Conservation (phyloP, 108 stramenopile genomes). For the Cyclotella sp. region DNA sequence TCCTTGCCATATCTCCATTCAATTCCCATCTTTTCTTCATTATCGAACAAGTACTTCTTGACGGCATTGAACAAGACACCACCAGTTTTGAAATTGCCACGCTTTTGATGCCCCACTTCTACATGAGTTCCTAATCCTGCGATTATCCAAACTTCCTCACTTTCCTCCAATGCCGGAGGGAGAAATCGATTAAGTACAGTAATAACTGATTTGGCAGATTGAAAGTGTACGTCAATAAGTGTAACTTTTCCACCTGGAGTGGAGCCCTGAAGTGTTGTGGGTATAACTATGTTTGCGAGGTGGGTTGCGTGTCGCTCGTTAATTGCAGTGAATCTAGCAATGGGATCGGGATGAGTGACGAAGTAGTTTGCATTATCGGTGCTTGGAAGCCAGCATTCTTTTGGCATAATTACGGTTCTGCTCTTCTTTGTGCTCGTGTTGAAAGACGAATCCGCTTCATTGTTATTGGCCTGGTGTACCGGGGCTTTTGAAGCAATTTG, state of each 20-base stretch:
- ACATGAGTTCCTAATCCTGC: conserved; percentile 51
- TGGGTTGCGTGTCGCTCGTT: conserved; percentile 48
- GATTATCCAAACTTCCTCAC: conserved; percentile 51
- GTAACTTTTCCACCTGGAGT: conserved; percentile 36
- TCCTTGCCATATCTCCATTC: conserved; percentile 50
- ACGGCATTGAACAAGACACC: conserved; percentile 56
- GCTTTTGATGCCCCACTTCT: conserved; percentile 45
- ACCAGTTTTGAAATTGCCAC: conserved; percentile 26
- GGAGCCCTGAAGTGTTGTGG: conserved; percentile 33
- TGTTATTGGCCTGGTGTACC: conserved; percentile 3
- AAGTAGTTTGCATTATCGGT: conserved; percentile 54
- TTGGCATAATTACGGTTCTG: conserved; percentile 37
- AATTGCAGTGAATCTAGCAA: conserved; percentile 50
- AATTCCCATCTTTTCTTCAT: conserved; percentile 33
- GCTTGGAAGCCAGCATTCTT: conserved; percentile 51
- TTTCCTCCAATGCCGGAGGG: conserved; percentile 28
- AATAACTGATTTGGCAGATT: conserved; percentile 51
- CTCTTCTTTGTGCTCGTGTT: conserved; percentile 8
- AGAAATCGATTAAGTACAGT: conserved; percentile 49
- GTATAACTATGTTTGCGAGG: conserved; percentile 40
- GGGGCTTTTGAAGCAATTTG: conserved; percentile 46
- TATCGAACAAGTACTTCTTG: conserved; percentile 37
- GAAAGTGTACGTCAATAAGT: conserved; percentile 53
- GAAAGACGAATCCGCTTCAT: neutral
- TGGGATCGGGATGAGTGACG: conserved; percentile 43